A percentile compares a stretch with the other conserved stretches of the same genome.
Evolutionary conservation across 1,284 basidiomycete species (phyloP).

Genomic region (Pisolithus thermaeus): DNA sequence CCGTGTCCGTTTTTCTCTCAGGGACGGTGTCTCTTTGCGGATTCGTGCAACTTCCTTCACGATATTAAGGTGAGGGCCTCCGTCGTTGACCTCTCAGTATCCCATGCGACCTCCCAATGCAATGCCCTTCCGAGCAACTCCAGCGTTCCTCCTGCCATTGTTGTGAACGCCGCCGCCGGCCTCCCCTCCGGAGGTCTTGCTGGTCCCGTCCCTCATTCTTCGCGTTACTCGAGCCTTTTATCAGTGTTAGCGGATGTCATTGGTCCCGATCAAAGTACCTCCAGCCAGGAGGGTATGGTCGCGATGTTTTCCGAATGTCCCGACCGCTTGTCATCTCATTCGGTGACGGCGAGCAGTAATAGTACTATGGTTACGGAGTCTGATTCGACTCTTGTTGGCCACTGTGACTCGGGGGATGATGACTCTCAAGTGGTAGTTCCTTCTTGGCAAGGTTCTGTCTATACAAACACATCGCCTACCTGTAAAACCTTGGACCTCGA

Average conservation of each 20-base stretch:
- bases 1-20: slow-evolving; percentile 78
- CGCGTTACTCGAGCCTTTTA: slow-evolving; percentile 54
- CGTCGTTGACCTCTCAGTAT: slow-evolving; percentile 11
- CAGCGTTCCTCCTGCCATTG: slow-evolving; percentile 19
- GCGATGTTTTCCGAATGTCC: neutral
- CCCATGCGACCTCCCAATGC: slow-evolving; percentile 10
- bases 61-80: slow-evolving; percentile 38
- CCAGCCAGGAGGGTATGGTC: slow-evolving; percentile 13
- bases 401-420: neutral
- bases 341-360: neutral
- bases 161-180: slow-evolving; percentile 36
- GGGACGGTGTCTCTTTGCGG: slow-evolving; percentile 70
- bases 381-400: neutral
- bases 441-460: neutral
- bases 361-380: neutral
- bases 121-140: slow-evolving; percentile 4
- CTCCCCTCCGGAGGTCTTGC: slow-evolving; percentile 22
- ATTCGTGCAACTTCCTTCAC: slow-evolving; percentile 76
- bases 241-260: slow-evolving; percentile 60
- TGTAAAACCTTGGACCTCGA: neutral
- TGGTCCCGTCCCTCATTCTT: slow-evolving; percentile 52
- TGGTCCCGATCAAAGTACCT: slow-evolving; percentile 39
- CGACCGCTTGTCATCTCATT: neutral
- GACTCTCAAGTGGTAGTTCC: neutral
- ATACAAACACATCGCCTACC: no score